These are phyloP conservation scores for Taphrina sp. DNA, from an alignment of 1,139 yeast genomes.

Conservation along the genomic window DNA sequence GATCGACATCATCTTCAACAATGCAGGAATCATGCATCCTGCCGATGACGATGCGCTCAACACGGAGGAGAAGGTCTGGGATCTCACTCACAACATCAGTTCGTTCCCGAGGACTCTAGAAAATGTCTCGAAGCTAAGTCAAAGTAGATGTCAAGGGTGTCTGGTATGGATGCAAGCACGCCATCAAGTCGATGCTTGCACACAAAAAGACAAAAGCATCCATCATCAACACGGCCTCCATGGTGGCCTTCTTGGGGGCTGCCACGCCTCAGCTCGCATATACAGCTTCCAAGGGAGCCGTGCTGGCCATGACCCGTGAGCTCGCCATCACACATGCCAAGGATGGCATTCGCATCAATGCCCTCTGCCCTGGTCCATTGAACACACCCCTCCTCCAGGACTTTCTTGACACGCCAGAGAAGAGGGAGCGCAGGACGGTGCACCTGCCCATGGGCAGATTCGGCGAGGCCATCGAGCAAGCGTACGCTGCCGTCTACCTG, in stretches of 20 bases:
- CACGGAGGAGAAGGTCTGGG: constrained; percentile 52
- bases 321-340: constrained; percentile 70
- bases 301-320: constrained; percentile 54
- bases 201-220: constrained; percentile 53
- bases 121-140: not conserved
- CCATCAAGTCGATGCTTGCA: constrained; percentile 53
- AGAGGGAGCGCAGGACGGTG: constrained; percentile 49
- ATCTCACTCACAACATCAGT: constrained; percentile 50
- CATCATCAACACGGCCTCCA: constrained; percentile 62
- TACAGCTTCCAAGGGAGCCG: constrained; percentile 49
- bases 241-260: constrained; percentile 56
- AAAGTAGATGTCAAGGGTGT: constrained; percentile 54
- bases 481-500: constrained; percentile 75
- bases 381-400: constrained; percentile 59
- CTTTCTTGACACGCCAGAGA: constrained; percentile 47
- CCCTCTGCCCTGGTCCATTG: constrained; percentile 66
- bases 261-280: constrained; percentile 49
- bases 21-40: constrained; percentile 77
- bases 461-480: constrained; percentile 68
- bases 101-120: not conserved
- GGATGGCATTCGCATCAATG: constrained; percentile 63
- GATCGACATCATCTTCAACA: constrained; percentile 64
- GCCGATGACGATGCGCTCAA: constrained; percentile 53
- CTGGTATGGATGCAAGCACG: constrained; percentile 58
- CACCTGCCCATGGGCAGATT: constrained; percentile 49